Conservation (phyloP, 306 rosid genomes). For the Vigna nakashimae region DNA sequence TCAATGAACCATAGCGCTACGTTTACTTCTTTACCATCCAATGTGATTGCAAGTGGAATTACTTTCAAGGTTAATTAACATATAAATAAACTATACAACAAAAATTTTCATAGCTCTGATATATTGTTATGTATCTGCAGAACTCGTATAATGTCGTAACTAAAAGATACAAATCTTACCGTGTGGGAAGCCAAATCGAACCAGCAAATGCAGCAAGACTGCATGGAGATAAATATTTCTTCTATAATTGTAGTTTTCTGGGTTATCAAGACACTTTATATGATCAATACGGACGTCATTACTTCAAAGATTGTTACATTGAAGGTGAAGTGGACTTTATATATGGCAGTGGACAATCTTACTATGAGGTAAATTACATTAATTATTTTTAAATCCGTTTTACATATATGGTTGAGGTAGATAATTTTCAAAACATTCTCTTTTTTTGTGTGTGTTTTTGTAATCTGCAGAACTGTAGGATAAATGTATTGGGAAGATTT, state of each 20-base stretch:
- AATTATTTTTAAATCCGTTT: not conserved
- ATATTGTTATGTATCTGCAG: not conserved
- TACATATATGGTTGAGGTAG: too few species aligned
- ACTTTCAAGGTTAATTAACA: not conserved
- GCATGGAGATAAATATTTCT: not conserved
- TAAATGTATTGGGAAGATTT: slow-evolving; percentile 25
- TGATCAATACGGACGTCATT: slow-evolving; percentile 49
- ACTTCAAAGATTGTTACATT: not conserved
- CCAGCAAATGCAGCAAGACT: slow-evolving; percentile 43
- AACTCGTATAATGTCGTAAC: not conserved
- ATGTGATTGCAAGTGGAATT: not conserved
- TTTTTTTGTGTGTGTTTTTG: not conserved
- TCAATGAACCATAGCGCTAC: not conserved
- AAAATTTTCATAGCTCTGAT: not conserved
- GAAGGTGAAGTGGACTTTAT: slow-evolving; percentile 57
- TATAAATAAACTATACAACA: not conserved
- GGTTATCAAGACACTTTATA: slow-evolving; percentile 57
- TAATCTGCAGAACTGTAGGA: slow-evolving; percentile 38
- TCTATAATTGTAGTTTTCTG: not conserved
- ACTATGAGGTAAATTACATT: slow-evolving; percentile 38
- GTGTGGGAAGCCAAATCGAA: not conserved
- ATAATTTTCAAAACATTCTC: not conserved
- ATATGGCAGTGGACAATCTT: slow-evolving; percentile 48
- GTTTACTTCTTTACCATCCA: not conserved
- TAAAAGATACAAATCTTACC: too few species aligned